Percentiles rank a stretch among this genome's conserved stretches.
Conservation (phyloP, 164 flowering plant genomes). For the Akebia trifoliata region DNA sequence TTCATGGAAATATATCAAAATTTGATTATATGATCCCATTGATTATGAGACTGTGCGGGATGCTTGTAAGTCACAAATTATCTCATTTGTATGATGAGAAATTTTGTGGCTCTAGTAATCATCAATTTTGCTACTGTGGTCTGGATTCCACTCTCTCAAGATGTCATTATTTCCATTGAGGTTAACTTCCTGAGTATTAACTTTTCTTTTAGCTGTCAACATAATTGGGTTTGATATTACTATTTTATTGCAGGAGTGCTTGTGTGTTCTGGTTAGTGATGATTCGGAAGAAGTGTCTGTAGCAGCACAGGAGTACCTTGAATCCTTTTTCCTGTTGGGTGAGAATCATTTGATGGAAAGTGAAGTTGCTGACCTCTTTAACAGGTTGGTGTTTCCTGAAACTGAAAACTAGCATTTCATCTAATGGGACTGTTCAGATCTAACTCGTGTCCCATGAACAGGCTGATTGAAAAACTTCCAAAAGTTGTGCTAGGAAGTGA, state of each 20-base stretch:
- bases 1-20: too few relatives aligned
- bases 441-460: slow-evolving; percentile 21
- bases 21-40: too few relatives aligned
- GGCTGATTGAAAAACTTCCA: slow-evolving; percentile 85
- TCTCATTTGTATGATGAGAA: too few relatives aligned
- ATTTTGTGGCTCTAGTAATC: too few relatives aligned
- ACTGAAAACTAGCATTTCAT: slow-evolving; percentile 1
- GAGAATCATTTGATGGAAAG: slow-evolving; percentile 32
- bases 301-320: slow-evolving; percentile 67
- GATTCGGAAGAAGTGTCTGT: slow-evolving; percentile 62
- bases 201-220: background rate
- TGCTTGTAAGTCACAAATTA: too few relatives aligned
- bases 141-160: too few relatives aligned
- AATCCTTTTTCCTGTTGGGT: slow-evolving; percentile 33
- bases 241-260: slow-evolving; percentile 66
- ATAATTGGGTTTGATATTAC: background rate
- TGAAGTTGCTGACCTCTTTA: slow-evolving; percentile 61
- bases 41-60: too few relatives aligned
- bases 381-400: slow-evolving; percentile 43
- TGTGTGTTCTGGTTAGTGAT: slow-evolving; percentile 76
- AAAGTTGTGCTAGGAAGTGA: slow-evolving; percentile 72
- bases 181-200: too few relatives aligned
- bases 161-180: too few relatives aligned
- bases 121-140: too few relatives aligned
- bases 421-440: background rate